Evolutionary conservation across 202 grass and related monocot genomes (phyloP).

Genomic region (Brachypodium distachyon): DNA sequence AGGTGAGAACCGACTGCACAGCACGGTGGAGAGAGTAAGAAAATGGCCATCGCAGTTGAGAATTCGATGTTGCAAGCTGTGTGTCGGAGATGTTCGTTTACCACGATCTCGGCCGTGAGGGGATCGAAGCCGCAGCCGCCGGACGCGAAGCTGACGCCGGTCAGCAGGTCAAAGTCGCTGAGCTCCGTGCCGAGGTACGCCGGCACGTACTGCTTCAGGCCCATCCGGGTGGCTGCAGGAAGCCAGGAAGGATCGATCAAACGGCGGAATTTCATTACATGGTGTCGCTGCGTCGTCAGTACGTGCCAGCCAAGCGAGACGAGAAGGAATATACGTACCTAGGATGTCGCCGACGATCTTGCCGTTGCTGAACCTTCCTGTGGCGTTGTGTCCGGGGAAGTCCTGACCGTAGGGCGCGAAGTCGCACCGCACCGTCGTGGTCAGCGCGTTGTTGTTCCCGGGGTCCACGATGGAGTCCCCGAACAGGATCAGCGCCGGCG

Average conservation of each 20-base stretch:
- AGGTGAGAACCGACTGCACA: constrained; percentile 50
- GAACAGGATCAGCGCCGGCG: constrained; percentile 60
- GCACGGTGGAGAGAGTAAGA: neutral
- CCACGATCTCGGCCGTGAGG: constrained; percentile 59
- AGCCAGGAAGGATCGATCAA: neutral
- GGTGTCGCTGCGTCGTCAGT: neutral
- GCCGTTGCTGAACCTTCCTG: constrained; percentile 87
- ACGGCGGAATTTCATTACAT: neutral
- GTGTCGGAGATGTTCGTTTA: neutral
- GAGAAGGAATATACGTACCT: constrained; percentile 21
- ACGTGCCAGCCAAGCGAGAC: neutral
- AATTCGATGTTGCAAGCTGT: neutral
- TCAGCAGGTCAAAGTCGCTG: constrained; percentile 67
- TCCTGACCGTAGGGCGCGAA: constrained; percentile 73
- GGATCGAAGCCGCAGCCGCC: constrained; percentile 71
- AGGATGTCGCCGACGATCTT: constrained; percentile 60
- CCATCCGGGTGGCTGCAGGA: constrained; percentile 57
- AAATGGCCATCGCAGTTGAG: neutral
- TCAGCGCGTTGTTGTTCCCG: constrained; percentile 78
- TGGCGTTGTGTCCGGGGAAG: constrained; percentile 51
- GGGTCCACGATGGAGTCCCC: constrained; percentile 83
- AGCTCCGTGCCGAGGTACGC: constrained; percentile 67
- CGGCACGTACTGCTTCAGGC: constrained; percentile 70
- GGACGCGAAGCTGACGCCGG: constrained; percentile 89
- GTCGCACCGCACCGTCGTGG: constrained; percentile 43